Evolutionary conservation across 1,139 yeast genomes (phyloP).

Genomic region (Hemisphaericaspora xylofermentans): DNA sequence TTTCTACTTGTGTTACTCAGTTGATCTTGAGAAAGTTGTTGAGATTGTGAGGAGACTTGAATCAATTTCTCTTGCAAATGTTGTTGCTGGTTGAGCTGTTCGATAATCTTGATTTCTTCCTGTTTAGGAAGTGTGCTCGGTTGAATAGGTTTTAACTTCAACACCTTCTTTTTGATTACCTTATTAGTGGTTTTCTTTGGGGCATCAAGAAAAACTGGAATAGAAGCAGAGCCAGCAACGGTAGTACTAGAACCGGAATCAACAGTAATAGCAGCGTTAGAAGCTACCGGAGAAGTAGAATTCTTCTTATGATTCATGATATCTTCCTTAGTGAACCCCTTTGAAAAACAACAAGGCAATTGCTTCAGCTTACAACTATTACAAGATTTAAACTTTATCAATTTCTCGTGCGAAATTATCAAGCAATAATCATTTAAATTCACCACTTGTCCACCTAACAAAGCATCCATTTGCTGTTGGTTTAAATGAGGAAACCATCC

Average conservation of each 20-base stretch:
- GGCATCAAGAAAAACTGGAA: background rate
- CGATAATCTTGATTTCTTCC: slow-evolving; percentile 1
- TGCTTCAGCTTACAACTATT: slow-evolving; percentile 47
- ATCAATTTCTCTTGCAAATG: background rate
- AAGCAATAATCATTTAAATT: slow-evolving; percentile 9
- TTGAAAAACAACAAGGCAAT: slow-evolving; percentile 50
- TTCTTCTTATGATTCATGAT: slow-evolving; percentile 30
- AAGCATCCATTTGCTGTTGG: slow-evolving; percentile 7
- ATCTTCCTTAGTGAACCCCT: slow-evolving; percentile 62
- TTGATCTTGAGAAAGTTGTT: background rate
- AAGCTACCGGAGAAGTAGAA: background rate
- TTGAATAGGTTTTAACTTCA: slow-evolving; percentile 2
- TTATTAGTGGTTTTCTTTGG: slow-evolving; percentile 11
- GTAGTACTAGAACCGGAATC: no score
- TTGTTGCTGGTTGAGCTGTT: slow-evolving; percentile 1
- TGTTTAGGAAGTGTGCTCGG: slow-evolving; percentile 1
- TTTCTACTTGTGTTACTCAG: slow-evolving; percentile 20
- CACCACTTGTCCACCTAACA: slow-evolving; percentile 4
- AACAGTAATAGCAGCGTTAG: background rate
- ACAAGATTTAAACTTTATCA: slow-evolving; percentile 51
- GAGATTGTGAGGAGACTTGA: background rate
- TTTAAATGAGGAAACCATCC: slow-evolving; percentile 13
- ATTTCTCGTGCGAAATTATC: slow-evolving; percentile 30
- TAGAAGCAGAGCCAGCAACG: background rate
- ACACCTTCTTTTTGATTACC: slow-evolving; percentile 7